Evolutionary conservation across 1,284 basidiomycete species (phyloP).

Genomic region (Moesziomyces parantarcticus): DNA sequence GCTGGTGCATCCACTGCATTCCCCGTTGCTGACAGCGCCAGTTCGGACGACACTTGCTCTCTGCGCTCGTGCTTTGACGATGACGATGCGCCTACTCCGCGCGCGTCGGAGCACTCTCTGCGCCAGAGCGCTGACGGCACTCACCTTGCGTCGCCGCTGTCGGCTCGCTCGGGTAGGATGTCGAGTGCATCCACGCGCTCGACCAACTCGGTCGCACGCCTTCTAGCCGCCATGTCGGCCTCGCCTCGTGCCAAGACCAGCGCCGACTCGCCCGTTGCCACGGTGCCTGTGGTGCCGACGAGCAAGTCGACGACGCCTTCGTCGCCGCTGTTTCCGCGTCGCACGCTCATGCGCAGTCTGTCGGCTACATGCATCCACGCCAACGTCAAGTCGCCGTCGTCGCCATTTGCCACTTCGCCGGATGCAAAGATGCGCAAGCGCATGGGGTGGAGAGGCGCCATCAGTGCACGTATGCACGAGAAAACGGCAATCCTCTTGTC

Average conservation of each 20-base stretch:
- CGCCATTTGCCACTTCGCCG: not conserved
- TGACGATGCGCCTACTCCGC: constrained; percentile 14
- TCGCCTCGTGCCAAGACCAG: not conserved
- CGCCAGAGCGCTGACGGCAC: no score
- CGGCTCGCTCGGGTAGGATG: not conserved
- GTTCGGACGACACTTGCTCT: constrained; percentile 3
- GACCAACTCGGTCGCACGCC: constrained; percentile 9
- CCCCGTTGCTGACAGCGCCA: not conserved
- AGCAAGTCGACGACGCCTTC: constrained; percentile 24
- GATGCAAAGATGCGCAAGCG: constrained; percentile 17
- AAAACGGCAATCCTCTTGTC: constrained; percentile 28
- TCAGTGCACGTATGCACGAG: not conserved
- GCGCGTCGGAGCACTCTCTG: constrained; percentile 15
- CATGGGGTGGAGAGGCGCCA: constrained; percentile 26
- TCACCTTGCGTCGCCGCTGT: not conserved
- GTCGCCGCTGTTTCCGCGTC: constrained; percentile 31
- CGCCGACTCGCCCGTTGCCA: constrained; percentile 5
- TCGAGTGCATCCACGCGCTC: constrained; percentile 2
- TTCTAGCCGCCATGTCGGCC: constrained; percentile 13
- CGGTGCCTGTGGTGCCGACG: constrained; percentile 12
- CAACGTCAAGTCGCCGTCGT: constrained; percentile 8
- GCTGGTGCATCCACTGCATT: not conserved
- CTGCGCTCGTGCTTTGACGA: constrained; percentile 27
- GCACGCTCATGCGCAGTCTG: constrained; percentile 28
- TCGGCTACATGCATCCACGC: constrained; percentile 27